Conservation (phyloP, 2,329 filamentous ascomycete species). For the Diaporthe nobilis region DNA sequence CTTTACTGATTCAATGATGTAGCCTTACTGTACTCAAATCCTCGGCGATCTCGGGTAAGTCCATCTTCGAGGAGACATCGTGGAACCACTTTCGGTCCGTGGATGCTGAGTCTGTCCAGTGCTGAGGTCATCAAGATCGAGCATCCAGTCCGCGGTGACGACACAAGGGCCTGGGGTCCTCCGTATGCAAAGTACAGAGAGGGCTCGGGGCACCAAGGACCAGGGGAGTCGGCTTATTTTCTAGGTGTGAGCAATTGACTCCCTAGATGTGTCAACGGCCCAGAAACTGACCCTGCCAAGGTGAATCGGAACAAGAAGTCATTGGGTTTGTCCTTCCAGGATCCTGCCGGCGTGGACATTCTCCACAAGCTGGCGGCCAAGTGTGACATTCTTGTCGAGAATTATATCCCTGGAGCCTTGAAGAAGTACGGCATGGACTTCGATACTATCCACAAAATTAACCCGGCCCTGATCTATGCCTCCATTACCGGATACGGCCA, state of each 20-base stretch:
- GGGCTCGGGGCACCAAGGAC: constrained; percentile 71
- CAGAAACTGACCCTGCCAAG: constrained; percentile 59
- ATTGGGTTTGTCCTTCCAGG: constrained; percentile 89
- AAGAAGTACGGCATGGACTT: constrained; percentile 95
- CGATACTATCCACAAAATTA: constrained; percentile 82
- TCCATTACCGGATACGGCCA: constrained; percentile 98
- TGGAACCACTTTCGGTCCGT: constrained; percentile 23
- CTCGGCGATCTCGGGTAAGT: constrained; percentile 93
- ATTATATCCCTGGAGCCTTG: constrained; percentile 91
- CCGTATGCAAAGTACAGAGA: constrained; percentile 87
- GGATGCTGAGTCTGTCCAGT: constrained; percentile 61
- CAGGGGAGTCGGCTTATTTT: constrained; percentile 96
- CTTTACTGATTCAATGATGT: constrained; percentile 25
- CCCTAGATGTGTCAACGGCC: neutral
- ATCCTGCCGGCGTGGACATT: constrained; percentile 86
- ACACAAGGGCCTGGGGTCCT: constrained; percentile 96
- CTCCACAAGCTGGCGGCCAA: constrained; percentile 86
- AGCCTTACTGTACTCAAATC: constrained; percentile 99
- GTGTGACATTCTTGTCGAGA: constrained; percentile 95
- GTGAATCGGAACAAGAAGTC: constrained; percentile 99
- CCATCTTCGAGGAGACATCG: constrained; percentile 1
- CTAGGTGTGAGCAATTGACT: constrained; percentile 73
- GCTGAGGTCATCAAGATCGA: constrained; percentile 98
- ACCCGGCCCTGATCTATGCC: constrained; percentile 90
- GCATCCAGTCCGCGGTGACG: constrained; percentile 90